Evolutionary conservation across 305 asterid species (phyloP).

Genomic region (Caryopteris hybrid): DNA sequence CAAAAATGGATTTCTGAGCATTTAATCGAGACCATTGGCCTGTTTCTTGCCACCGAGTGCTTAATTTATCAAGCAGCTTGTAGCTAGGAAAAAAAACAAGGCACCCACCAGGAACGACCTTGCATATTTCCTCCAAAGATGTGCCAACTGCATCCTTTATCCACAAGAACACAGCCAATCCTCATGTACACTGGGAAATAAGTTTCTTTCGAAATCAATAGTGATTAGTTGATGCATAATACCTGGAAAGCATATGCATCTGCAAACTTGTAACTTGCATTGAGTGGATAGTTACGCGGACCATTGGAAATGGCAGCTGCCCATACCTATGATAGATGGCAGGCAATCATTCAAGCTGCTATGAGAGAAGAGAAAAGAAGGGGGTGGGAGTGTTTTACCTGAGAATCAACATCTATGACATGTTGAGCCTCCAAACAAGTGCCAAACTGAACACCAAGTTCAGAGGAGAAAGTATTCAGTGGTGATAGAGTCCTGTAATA

Average conservation of each 20-base stretch:
- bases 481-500: conserved; percentile 84
- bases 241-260: conserved; percentile 89
- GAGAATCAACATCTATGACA: conserved; percentile 80
- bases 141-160: conserved; percentile 76
- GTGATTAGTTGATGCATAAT: conserved; percentile 19
- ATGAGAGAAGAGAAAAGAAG: conserved; percentile 4
- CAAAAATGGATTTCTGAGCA: conserved; percentile 72
- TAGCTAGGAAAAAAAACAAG: conserved; percentile 95
- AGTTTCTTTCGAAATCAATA: not conserved
- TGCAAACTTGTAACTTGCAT: conserved; percentile 89
- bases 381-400: conserved; percentile 36
- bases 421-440: conserved; percentile 94
- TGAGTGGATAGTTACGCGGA: conserved; percentile 77
- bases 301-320: conserved; percentile 82
- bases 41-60: conserved; percentile 87
- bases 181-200: conserved; percentile 10
- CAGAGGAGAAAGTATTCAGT: conserved; percentile 86
- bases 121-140: conserved; percentile 87
- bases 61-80: conserved; percentile 80
- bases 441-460: conserved; percentile 90
- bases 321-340: conserved; percentile 63
- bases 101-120: conserved; percentile 90
- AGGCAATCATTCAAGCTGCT: conserved; percentile 16
- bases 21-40: conserved; percentile 90
- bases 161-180: conserved; percentile 26